Percentiles rank a stretch among this genome's conserved stretches.
Conservation (phyloP, 148 eudicot genomes). For the Nyssa sinensis region DNA sequence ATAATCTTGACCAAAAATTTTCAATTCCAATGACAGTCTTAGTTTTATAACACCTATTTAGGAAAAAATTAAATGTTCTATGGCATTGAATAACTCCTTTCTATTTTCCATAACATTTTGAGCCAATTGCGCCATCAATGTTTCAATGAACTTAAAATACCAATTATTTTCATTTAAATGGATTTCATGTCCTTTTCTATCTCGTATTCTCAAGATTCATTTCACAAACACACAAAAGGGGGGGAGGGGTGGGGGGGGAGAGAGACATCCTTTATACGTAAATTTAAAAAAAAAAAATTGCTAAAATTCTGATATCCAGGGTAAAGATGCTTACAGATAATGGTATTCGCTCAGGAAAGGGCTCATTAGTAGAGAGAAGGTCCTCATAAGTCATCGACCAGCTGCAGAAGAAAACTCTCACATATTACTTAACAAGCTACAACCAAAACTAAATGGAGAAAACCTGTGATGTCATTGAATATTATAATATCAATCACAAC, state of each 20-base stretch:
- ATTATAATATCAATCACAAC: background rate
- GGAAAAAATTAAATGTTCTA: background rate
- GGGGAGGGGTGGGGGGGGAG: background rate
- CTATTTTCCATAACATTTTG: too few species aligned
- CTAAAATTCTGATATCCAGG: background rate
- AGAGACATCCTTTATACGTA: background rate
- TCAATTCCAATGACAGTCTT: background rate
- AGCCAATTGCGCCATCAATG: too few species aligned
- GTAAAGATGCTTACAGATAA: conserved; percentile 35
- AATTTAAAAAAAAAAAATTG: background rate
- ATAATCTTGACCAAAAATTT: background rate
- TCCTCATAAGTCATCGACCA: conserved; percentile 58
- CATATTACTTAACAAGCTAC: background rate
- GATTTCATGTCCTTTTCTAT: background rate
- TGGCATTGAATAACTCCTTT: background rate
- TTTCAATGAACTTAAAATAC: background rate
- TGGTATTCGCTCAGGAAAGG: conserved; percentile 45
- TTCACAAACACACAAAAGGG: background rate
- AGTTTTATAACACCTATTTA: background rate
- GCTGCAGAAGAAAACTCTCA: conserved; percentile 24
- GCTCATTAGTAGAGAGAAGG: conserved; percentile 37
- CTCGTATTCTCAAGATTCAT: background rate
- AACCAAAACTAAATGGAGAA: background rate
- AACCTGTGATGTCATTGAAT: background rate
- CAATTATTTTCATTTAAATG: background rate